A percentile compares a stretch with the other conserved stretches of the same genome.
Evolutionary conservation across 257 asterid genomes (phyloP).

Genomic region (Solanum chilense): DNA sequence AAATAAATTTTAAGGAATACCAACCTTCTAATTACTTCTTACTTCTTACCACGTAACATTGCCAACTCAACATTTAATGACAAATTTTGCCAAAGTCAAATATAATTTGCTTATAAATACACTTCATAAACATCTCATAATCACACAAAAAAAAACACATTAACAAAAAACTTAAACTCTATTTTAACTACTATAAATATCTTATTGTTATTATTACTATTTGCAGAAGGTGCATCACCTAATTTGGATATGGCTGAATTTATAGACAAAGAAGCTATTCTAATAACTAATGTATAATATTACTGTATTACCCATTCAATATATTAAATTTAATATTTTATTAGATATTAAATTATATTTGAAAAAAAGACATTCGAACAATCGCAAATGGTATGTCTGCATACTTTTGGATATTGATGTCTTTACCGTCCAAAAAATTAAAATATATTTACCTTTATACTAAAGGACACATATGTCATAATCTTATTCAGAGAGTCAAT

Average conservation of each 20-base stretch:
- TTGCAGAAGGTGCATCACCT: conserved; percentile 19
- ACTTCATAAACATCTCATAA: background rate
- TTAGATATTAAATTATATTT: too few relatives aligned
- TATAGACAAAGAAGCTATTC: background rate
- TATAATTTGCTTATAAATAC: background rate
- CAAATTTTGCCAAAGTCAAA: conserved; percentile 1
- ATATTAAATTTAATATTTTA: too few relatives aligned
- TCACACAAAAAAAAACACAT: background rate
- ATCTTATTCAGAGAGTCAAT: too few relatives aligned
- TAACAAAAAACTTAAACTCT: too few relatives aligned
- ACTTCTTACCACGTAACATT: background rate
- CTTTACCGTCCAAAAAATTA: too few relatives aligned
- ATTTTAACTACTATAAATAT: background rate
- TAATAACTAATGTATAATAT: background rate
- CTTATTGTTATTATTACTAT: background rate
- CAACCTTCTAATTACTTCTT: background rate
- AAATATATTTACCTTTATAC: too few relatives aligned
- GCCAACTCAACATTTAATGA: background rate
- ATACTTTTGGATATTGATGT: too few relatives aligned
- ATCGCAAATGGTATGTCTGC: too few relatives aligned
- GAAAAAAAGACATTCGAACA: too few relatives aligned
- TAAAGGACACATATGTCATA: too few relatives aligned
- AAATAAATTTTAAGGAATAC: background rate
- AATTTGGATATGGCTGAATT: conserved; percentile 1
- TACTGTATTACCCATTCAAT: too few relatives aligned